A percentile compares a stretch with the other conserved stretches of the same genome.
Evolutionary conservation across 345 rosid genomes (phyloP).

Genomic region (Moricandia arvensis): DNA sequence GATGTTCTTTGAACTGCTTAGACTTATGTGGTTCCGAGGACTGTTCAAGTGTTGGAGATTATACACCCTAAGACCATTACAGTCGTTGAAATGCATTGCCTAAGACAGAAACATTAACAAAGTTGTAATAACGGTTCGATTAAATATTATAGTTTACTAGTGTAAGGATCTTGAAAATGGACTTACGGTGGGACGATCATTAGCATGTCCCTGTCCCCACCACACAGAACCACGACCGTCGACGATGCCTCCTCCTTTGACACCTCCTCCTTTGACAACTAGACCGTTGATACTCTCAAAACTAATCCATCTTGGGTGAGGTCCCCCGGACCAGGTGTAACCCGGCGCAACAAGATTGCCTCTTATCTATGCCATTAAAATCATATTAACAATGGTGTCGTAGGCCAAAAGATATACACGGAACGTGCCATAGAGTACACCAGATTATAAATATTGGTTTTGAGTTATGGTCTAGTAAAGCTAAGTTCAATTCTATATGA

Average conservation of each 20-base stretch:
- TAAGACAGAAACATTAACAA: background rate
- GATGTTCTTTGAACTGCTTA: constrained; percentile 32
- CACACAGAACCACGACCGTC: constrained; percentile 58
- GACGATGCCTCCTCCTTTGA: constrained; percentile 48
- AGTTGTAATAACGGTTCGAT: background rate
- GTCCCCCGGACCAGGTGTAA: constrained; percentile 28
- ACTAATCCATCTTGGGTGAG: constrained; percentile 37
- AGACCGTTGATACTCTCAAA: constrained; percentile 42
- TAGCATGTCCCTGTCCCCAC: constrained; percentile 41
- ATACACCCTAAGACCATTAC: constrained; percentile 35
- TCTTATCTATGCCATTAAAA: constrained; percentile 2
- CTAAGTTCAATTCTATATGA: background rate
- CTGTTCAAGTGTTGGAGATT: constrained; percentile 47
- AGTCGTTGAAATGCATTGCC: constrained; percentile 42
- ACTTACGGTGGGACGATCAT: constrained; percentile 26
- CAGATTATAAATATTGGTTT: too few species aligned
- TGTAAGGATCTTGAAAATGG: background rate
- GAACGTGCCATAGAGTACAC: too few species aligned
- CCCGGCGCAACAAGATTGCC: constrained; percentile 58
- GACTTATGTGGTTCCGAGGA: constrained; percentile 44
- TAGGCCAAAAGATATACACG: too few species aligned
- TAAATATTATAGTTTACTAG: background rate
- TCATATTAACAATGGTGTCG: too few species aligned
- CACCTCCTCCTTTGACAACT: constrained; percentile 43
- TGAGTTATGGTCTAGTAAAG: background rate